A percentile compares a stretch with the other conserved stretches of the same genome.
Evolutionary conservation across 805 yeast genomes (phyloP).

Genomic region (Nakazawaea peltata): DNA sequence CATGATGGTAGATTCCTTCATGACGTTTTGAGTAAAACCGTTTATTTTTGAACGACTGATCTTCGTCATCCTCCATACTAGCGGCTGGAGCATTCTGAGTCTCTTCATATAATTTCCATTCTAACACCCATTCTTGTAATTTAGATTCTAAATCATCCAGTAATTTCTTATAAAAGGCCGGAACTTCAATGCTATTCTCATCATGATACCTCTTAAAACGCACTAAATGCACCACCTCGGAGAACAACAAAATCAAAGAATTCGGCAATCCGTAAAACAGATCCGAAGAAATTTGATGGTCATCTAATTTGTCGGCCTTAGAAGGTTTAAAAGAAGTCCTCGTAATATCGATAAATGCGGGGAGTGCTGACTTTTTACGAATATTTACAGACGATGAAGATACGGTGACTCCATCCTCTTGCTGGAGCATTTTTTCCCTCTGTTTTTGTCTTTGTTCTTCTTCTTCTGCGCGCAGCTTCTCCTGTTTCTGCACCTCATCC

Average conservation of each 20-base stretch:
- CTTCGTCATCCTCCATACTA: not conserved
- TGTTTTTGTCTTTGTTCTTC: not conserved
- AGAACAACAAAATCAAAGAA: slow-evolving; percentile 63
- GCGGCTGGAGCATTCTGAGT: not conserved
- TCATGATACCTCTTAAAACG: slow-evolving; percentile 51
- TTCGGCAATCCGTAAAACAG: slow-evolving; percentile 82
- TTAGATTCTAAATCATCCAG: slow-evolving; percentile 37
- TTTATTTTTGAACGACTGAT: slow-evolving; percentile 7
- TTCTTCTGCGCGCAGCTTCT: too few relatives aligned
- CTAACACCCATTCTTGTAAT: slow-evolving; percentile 60
- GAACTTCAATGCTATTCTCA: slow-evolving; percentile 24
- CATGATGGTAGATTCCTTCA: slow-evolving; percentile 73
- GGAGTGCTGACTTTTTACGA: slow-evolving; percentile 18
- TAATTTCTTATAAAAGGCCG: slow-evolving; percentile 24
- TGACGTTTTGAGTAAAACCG: slow-evolving; percentile 45
- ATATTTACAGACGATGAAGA: too few relatives aligned
- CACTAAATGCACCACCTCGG: slow-evolving; percentile 61
- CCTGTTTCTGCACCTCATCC: slow-evolving; percentile 12
- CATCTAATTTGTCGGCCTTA: slow-evolving; percentile 37
- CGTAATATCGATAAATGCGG: slow-evolving; percentile 34
- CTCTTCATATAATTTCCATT: slow-evolving; percentile 52
- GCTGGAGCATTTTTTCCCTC: not conserved
- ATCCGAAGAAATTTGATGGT: slow-evolving; percentile 62
- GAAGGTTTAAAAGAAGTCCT: slow-evolving; percentile 30
- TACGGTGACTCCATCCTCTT: too few relatives aligned